Percentiles rank a stretch among this genome's conserved stretches.
phyloP scores from a whole-genome alignment of 2,329 filamentous ascomycete genomes.

The Penicillium sp. region DNA sequence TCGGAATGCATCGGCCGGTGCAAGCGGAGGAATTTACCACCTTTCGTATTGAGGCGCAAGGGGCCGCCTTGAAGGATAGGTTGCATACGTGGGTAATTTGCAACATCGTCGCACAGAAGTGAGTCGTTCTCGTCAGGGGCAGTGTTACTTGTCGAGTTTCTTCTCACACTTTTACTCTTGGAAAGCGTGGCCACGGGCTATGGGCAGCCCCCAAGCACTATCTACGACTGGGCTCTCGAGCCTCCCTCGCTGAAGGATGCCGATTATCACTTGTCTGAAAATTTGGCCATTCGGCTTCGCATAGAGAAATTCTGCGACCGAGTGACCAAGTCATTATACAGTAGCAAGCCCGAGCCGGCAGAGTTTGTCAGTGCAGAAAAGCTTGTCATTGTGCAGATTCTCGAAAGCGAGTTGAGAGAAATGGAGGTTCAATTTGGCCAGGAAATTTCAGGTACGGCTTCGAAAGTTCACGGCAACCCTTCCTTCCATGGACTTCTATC shows the following conservation, averaged over 20 bases:
- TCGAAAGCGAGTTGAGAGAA: conserved; percentile 42
- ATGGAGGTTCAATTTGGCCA: conserved; percentile 48
- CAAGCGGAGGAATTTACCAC: conserved; percentile 52
- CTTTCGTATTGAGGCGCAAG: conserved; percentile 47
- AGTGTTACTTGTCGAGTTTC: background rate
- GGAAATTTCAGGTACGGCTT: conserved; percentile 28
- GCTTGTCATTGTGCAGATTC: conserved; percentile 38
- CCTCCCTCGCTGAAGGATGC: conserved; percentile 40
- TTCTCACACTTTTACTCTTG: conserved; percentile 10
- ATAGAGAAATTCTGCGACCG: conserved; percentile 55
- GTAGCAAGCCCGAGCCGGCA: conserved; percentile 49
- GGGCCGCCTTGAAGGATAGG: conserved; percentile 57
- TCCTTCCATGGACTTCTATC: background rate
- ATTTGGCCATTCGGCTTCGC: conserved; percentile 46
- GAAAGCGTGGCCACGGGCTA: conserved; percentile 56
- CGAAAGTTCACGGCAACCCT: no score
- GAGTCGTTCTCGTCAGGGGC: conserved; percentile 16
- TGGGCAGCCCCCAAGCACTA: conserved; percentile 57
- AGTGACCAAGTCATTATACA: conserved; percentile 52
- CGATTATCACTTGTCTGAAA: conserved; percentile 44
- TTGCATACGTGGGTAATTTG: conserved; percentile 61
- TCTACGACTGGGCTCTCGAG: conserved; percentile 53
- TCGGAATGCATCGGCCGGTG: conserved; percentile 56
- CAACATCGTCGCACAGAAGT: conserved; percentile 63
- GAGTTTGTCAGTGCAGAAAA: conserved; percentile 43